phyloP scores from a whole-genome alignment of 2,329 filamentous ascomycete genomes.

The Penicillium sp. region DNA sequence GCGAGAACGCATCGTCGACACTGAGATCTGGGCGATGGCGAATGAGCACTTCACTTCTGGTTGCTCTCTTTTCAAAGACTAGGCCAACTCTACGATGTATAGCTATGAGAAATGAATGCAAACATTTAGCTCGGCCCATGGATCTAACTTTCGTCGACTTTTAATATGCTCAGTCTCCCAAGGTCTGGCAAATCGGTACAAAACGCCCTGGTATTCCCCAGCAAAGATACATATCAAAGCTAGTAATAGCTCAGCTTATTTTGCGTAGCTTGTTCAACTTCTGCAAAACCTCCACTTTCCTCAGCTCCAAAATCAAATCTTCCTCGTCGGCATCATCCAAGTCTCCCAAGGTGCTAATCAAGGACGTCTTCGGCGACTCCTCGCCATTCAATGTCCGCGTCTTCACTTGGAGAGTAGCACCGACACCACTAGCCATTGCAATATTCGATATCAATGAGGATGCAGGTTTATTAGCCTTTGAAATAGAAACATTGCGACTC shows the following conservation, averaged over 20 bases:
- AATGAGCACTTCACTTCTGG: neutral
- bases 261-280: slow-evolving; percentile 31
- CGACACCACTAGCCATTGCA: slow-evolving; percentile 6
- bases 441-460: slow-evolving; percentile 9
- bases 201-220: neutral
- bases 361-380: slow-evolving; percentile 12
- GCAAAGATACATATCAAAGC: neutral
- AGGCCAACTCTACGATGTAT: neutral
- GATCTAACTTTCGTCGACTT: neutral
- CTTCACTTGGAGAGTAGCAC: slow-evolving; percentile 3
- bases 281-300: slow-evolving; percentile 35
- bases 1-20: slow-evolving; percentile 75
- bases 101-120: slow-evolving; percentile 2
- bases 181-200: too few relatives aligned
- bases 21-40: slow-evolving; percentile 51
- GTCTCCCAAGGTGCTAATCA: slow-evolving; percentile 24
- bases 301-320: slow-evolving; percentile 33
- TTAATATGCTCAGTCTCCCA: neutral
- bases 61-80: neutral
- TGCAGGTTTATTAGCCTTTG: neutral
- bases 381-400: slow-evolving; percentile 15
- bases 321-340: slow-evolving; percentile 35
- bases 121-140: neutral
- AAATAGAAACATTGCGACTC: neutral
- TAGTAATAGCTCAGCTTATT: slow-evolving; percentile 16